Conservation (phyloP, 129 eudicot species). For the Tagetes patula region DNA sequence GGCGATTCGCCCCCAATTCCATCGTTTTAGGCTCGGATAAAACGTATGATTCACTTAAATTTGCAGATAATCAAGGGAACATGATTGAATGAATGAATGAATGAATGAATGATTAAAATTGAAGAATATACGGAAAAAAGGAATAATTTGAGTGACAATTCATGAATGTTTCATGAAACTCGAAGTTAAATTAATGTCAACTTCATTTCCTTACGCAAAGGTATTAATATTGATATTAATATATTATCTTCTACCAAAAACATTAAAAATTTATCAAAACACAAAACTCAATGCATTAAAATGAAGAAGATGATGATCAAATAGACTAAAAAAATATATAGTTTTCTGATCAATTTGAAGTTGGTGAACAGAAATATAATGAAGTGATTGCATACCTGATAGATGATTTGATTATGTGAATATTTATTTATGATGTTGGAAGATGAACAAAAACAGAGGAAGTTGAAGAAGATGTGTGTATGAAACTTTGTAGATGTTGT, state of each 20-base stretch:
- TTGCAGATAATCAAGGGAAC: conserved; percentile 21
- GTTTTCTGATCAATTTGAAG: background rate
- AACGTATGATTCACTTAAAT: conserved; percentile 22
- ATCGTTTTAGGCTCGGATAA: background rate
- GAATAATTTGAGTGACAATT: conserved; percentile 27
- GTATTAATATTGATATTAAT: background rate
- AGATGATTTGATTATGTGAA: background rate
- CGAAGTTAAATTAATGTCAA: conserved; percentile 28
- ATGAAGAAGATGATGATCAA: background rate
- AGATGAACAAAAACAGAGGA: conserved; percentile 23
- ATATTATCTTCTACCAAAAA: conserved; percentile 27
- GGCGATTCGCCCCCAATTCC: background rate
- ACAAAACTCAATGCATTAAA: conserved; percentile 24
- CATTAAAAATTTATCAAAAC: conserved; percentile 19
- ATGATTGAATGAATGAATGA: conserved; percentile 26
- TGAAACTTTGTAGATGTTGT: conserved; percentile 16
- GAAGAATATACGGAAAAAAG: conserved; percentile 12
- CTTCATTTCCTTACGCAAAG: conserved; percentile 33
- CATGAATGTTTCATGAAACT: conserved; percentile 33
- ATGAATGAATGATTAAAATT: conserved; percentile 7
- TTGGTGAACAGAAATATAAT: background rate
- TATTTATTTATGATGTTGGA: conserved; percentile 10
- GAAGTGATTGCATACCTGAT: conserved; percentile 21
- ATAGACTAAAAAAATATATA: background rate
- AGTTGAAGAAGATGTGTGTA: conserved; percentile 9